A percentile compares a stretch with the other conserved stretches of the same genome.
Evolutionary conservation across 768 basidiomycete species (phyloP).

Genomic region (Tricholoma matsutake): DNA sequence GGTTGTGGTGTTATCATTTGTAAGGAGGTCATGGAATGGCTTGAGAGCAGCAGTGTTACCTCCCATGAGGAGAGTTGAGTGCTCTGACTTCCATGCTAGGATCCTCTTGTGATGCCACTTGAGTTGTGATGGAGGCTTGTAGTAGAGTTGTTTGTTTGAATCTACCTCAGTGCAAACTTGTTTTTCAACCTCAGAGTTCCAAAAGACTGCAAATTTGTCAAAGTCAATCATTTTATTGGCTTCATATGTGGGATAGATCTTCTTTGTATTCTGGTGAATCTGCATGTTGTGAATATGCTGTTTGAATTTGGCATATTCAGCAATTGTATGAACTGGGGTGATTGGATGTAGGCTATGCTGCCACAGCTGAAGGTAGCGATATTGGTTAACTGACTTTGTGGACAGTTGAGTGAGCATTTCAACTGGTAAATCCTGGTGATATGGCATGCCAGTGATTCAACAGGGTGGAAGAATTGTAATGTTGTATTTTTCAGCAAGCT

Average conservation of each 20-base stretch:
- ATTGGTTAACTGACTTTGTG: not conserved
- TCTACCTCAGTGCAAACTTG: not conserved
- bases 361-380: not conserved
- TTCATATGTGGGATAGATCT: not conserved
- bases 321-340: conserved; percentile 1
- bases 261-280: not conserved
- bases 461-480: not conserved
- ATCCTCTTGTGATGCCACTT: not conserved
- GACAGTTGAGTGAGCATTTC: not conserved
- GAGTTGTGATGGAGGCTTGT: not conserved
- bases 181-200: not conserved
- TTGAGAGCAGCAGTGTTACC: not conserved
- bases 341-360: not conserved
- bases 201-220: not conserved
- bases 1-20: not conserved
- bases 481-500: conserved; percentile 1
- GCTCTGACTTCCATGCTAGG: not conserved
- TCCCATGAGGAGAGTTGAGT: not conserved
- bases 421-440: not conserved
- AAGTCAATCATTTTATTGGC: not conserved
- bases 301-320: not conserved
- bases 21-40: not conserved
- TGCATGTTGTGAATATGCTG: not conserved
- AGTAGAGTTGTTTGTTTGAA: not conserved
- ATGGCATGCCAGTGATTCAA: not conserved